These are phyloP conservation scores for Boletellus ananas DNA, from an alignment of 768 basidiomycete genomes.

Conservation along the genomic window DNA sequence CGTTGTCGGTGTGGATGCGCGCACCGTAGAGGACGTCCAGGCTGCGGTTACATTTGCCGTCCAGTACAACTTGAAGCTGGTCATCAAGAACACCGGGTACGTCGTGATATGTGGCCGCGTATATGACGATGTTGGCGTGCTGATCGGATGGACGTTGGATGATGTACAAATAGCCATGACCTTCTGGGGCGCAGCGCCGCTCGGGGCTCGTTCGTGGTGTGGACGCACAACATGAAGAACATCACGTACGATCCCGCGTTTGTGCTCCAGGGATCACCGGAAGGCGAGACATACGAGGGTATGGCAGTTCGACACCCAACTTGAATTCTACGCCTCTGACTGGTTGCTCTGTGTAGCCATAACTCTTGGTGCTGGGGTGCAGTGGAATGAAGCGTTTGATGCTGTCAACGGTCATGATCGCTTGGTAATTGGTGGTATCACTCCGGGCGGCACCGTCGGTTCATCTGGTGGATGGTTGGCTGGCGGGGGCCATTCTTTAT, in stretches of 20 bases:
- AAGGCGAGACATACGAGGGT: constrained; percentile 22
- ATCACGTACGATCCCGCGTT: constrained; percentile 33
- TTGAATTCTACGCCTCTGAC: too few relatives aligned
- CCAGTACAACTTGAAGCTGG: constrained; percentile 9
- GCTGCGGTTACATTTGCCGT: constrained; percentile 21
- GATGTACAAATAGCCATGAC: constrained; percentile 29
- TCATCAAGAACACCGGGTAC: constrained; percentile 22
- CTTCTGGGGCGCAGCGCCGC: constrained; percentile 39
- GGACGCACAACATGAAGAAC: constrained; percentile 41
- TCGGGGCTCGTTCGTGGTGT: constrained; percentile 36
- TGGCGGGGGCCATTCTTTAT: constrained; percentile 45
- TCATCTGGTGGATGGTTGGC: constrained; percentile 48
- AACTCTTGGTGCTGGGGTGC: constrained; percentile 41
- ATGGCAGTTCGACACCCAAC: not conserved
- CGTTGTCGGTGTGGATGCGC: constrained; percentile 18
- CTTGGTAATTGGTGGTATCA: constrained; percentile 42
- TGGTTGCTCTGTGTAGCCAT: constrained; percentile 11
- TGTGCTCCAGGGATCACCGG: constrained; percentile 30
- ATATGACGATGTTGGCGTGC: too few relatives aligned
- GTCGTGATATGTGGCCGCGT: not conserved
- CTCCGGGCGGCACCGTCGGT: constrained; percentile 39
- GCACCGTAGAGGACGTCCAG: constrained; percentile 16
- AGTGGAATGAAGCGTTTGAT: constrained; percentile 44
- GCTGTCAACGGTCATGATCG: constrained; percentile 35
- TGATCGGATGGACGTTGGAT: not conserved